Percentiles rank a stretch among this genome's conserved stretches.
These are phyloP conservation scores for Afroboletus lepidellus DNA, from an alignment of 1,284 basidiomycete species.

Conservation along the genomic window DNA sequence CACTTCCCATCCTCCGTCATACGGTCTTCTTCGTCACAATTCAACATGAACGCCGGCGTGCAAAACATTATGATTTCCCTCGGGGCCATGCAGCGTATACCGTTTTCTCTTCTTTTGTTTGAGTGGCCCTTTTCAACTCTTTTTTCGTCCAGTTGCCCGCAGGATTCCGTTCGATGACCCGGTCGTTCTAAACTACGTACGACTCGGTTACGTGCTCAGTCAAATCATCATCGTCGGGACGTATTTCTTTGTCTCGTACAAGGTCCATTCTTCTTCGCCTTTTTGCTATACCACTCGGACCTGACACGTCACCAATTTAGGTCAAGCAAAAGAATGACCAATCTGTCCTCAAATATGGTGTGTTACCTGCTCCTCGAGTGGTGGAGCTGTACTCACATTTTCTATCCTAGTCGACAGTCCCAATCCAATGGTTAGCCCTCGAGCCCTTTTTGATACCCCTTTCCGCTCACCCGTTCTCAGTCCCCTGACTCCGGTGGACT, in stretches of 20 bases:
- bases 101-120: not conserved
- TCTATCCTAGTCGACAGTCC: conserved; percentile 52
- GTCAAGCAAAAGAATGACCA: conserved; percentile 95
- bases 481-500: conserved; percentile 75
- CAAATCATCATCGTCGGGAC: conserved; percentile 69
- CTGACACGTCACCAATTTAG: conserved; percentile 42
- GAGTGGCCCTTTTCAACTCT: not conserved
- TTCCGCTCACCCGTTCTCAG: conserved; percentile 36
- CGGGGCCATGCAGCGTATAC: conserved; percentile 83
- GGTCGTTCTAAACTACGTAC: conserved; percentile 77
- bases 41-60: conserved; percentile 52
- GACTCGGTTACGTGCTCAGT: conserved; percentile 77
- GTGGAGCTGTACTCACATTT: conserved; percentile 1
- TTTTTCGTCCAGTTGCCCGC: conserved; percentile 65
- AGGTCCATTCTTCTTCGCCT: conserved; percentile 45
- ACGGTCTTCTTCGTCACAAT: conserved; percentile 11
- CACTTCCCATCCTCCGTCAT: conserved; percentile 18
- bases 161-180: conserved; percentile 93
- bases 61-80: conserved; percentile 84
- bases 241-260: conserved; percentile 75
- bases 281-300: not conserved
- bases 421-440: conserved; percentile 54
- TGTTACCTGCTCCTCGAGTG: conserved; percentile 25
- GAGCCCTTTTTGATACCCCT: not conserved
- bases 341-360: conserved; percentile 92